Percentiles rank a stretch among this genome's conserved stretches.
Evolutionary conservation across 2,329 filamentous ascomycete species (phyloP).

Genomic region (Colletotrichum incanum): DNA sequence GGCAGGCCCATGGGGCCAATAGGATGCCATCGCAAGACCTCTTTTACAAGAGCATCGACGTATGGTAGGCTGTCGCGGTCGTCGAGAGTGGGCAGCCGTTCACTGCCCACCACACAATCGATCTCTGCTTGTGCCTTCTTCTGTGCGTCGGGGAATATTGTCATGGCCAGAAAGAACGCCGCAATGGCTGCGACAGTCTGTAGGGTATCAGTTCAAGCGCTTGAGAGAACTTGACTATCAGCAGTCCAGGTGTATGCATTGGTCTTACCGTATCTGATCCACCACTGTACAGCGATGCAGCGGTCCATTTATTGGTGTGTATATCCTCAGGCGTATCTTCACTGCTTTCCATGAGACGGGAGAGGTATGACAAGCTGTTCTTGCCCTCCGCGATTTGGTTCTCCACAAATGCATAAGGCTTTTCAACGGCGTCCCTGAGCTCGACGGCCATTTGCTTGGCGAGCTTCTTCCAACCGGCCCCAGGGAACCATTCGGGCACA

Average conservation of each 20-base stretch:
- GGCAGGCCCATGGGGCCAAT: constrained; percentile 61
- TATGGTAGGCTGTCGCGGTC: constrained; percentile 67
- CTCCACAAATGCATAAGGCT: constrained; percentile 47
- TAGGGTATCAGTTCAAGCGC: neutral
- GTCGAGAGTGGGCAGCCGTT: constrained; percentile 63
- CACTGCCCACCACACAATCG: constrained; percentile 63
- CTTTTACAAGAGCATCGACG: constrained; percentile 68
- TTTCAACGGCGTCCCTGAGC: constrained; percentile 20
- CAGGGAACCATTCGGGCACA: constrained; percentile 43
- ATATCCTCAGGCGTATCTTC: neutral
- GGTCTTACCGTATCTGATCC: constrained; percentile 29
- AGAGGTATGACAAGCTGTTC: constrained; percentile 14
- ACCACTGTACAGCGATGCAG: constrained; percentile 24
- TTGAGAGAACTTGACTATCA: neutral
- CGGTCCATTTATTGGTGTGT: constrained; percentile 2
- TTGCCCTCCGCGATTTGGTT: constrained; percentile 18
- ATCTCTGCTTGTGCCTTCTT: constrained; percentile 66
- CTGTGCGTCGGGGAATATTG: constrained; percentile 61
- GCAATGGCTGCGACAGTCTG: constrained; percentile 50
- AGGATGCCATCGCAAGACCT: constrained; percentile 70
- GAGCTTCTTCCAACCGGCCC: constrained; percentile 36
- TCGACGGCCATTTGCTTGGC: constrained; percentile 27
- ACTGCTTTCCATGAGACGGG: neutral
- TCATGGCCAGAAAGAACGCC: constrained; percentile 64
- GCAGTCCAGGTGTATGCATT: too few relatives aligned